These are phyloP conservation scores for Aspergillus versicolor DNA, from an alignment of 2,329 filamentous ascomycete species.

Conservation along the genomic window DNA sequence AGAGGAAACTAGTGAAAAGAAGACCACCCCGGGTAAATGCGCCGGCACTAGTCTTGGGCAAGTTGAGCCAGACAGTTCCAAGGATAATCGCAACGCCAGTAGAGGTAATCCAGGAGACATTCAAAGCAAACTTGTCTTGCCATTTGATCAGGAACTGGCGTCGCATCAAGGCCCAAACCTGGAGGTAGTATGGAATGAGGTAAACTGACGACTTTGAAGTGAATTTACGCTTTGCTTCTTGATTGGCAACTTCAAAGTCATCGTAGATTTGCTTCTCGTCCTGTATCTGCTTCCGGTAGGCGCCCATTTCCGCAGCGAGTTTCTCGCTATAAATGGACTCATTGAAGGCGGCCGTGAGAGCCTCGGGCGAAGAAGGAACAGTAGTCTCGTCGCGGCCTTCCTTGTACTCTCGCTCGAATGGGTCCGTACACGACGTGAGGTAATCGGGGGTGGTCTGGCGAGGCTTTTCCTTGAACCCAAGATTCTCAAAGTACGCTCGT, in stretches of 20 bases:
- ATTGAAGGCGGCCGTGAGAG: constrained; percentile 68
- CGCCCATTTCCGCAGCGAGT: constrained; percentile 64
- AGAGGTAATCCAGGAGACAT: constrained; percentile 68
- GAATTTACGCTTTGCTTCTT: constrained; percentile 73
- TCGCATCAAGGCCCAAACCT: constrained; percentile 80
- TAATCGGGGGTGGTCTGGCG: constrained; percentile 81
- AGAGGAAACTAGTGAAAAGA: constrained; percentile 75
- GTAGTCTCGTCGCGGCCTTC: constrained; percentile 1
- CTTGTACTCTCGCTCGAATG: constrained; percentile 9
- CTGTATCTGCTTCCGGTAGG: constrained; percentile 65
- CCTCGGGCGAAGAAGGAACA: constrained; percentile 48
- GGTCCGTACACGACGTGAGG: constrained; percentile 69
- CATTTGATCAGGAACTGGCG: constrained; percentile 83
- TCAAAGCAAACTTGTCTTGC: constrained; percentile 77
- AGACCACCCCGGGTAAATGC: constrained; percentile 81
- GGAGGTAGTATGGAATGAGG: constrained; percentile 76
- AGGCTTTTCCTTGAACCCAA: constrained; percentile 73
- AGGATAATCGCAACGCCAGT: constrained; percentile 75
- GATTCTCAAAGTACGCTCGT: constrained; percentile 70
- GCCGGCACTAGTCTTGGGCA: constrained; percentile 62
- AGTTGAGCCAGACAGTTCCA: constrained; percentile 74
- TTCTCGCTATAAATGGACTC: constrained; percentile 59
- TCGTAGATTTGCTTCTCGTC: constrained; percentile 67
- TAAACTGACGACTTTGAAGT: constrained; percentile 74
- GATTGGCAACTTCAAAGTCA: constrained; percentile 74